phyloP scores from a whole-genome alignment of 2,329 filamentous ascomycete species.

The Colletotrichum plurivorum region DNA sequence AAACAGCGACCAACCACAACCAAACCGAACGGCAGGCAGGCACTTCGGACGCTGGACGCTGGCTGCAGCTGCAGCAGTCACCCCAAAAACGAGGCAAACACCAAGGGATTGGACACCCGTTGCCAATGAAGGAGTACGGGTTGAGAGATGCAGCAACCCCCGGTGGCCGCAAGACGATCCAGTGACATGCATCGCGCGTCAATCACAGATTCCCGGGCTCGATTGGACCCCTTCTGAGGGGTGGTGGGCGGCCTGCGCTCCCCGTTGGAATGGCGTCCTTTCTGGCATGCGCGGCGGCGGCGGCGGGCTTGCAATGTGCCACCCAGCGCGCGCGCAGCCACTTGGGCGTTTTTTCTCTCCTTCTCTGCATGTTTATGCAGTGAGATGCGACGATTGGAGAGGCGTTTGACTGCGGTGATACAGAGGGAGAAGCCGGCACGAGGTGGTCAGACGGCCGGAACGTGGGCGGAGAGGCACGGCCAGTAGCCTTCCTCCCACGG shows the following conservation, averaged over 20 bases:
- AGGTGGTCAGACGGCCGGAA: conserved; percentile 19
- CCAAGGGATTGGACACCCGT: not conserved
- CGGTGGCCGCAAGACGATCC: not conserved
- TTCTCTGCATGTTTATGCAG: not conserved
- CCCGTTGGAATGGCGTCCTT: conserved; percentile 1
- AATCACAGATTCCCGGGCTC: conserved; percentile 11
- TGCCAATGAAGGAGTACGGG: not conserved
- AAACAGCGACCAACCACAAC: too few relatives aligned
- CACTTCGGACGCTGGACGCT: too few relatives aligned
- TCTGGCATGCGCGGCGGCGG: not conserved
- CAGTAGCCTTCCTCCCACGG: not conserved
- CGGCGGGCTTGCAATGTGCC: too few relatives aligned
- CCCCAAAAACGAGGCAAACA: conserved; percentile 17
- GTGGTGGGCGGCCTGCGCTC: not conserved
- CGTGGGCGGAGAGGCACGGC: not conserved
- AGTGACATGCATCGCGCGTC: conserved; percentile 12
- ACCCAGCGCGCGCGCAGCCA: not conserved
- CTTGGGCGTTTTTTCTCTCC: conserved; percentile 17
- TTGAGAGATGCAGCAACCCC: not conserved
- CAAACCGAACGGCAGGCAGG: too few relatives aligned
- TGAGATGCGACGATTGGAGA: conserved; percentile 8
- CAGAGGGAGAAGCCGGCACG: conserved; percentile 4
- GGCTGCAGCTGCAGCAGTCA: too few relatives aligned
- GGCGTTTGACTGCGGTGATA: conserved; percentile 9
- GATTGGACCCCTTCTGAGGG: not conserved